Conservation (phyloP, 2,329 filamentous ascomycete genomes). For the Ceratocystiopsis brevicomis region DNA sequence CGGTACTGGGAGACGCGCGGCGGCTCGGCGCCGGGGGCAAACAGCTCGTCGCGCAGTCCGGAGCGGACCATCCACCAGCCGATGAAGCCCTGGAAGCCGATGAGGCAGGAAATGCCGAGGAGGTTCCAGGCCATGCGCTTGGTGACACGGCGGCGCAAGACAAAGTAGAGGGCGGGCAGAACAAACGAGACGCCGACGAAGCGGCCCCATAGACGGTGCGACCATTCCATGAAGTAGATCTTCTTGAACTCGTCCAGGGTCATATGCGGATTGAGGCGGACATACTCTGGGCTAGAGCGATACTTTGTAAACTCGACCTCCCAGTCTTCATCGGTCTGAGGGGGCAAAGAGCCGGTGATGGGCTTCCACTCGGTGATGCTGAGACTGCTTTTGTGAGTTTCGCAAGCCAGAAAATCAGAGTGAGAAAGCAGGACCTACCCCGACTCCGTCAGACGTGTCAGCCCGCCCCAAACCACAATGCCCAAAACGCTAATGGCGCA, state of each 20-base stretch:
- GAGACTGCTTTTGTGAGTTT: conserved; percentile 33
- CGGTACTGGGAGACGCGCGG: conserved; percentile 91
- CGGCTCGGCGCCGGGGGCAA: conserved; percentile 75
- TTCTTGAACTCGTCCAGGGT: conserved; percentile 85
- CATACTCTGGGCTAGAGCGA: conserved; percentile 79
- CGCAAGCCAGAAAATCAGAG: too few species aligned
- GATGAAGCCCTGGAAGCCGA: conserved; percentile 86
- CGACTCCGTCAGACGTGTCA: conserved; percentile 88
- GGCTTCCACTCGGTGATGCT: conserved; percentile 99
- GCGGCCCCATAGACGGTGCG: conserved; percentile 83
- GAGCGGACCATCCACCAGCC: conserved; percentile 99
- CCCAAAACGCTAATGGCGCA: conserved; percentile 90
- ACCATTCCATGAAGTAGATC: conserved; percentile 99
- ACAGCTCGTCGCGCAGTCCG: conserved; percentile 86
- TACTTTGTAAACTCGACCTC: conserved; percentile 87
- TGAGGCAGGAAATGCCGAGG: conserved; percentile 66
- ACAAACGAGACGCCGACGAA: conserved; percentile 82
- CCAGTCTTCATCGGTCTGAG: conserved; percentile 64
- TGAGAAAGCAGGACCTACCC: conserved; percentile 37
- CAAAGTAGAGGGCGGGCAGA: conserved; percentile 72
- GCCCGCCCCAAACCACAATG: conserved; percentile 84
- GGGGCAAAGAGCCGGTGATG: conserved; percentile 79
- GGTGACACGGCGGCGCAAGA: conserved; percentile 61
- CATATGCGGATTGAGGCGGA: conserved; percentile 85
- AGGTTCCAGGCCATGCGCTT: conserved; percentile 59